Conservation (phyloP, 108 stramenopile species). For the Chaetoceros tenuissimus region DNA sequence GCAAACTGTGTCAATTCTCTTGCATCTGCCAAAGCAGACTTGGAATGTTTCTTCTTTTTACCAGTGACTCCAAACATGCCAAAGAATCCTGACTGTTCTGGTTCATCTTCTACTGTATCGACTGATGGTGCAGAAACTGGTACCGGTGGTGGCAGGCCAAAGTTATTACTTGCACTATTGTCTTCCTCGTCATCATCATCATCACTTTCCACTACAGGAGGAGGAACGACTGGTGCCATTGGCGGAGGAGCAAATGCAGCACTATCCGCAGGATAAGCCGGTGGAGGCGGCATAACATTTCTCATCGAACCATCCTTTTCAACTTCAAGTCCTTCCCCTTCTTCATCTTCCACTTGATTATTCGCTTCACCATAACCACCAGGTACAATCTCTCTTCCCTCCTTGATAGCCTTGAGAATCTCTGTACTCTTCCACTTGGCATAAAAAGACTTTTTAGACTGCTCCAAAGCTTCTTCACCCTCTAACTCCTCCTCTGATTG, state of each 20-base stretch:
- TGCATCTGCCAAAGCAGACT: constrained; percentile 64
- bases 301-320: not conserved
- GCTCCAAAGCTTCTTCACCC: constrained; percentile 26
- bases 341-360: constrained; percentile 12
- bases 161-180: too few relatives aligned
- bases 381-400: constrained; percentile 67
- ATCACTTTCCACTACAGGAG: constrained; percentile 1
- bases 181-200: constrained; percentile 18
- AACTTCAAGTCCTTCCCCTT: constrained; percentile 7
- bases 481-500: constrained; percentile 29
- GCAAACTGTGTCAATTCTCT: constrained; percentile 77
- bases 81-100: not conserved
- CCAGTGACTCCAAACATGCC: constrained; percentile 12
- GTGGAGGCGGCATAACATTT: not conserved
- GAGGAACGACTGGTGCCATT: constrained; percentile 3
- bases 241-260: too few relatives aligned
- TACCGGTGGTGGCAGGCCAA: constrained; percentile 13
- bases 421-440: constrained; percentile 93
- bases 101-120: constrained; percentile 5
- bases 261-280: too few relatives aligned
- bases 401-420: constrained; percentile 88
- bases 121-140: constrained; percentile 17
- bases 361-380: constrained; percentile 59
- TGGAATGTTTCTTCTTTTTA: constrained; percentile 28
- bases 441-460: constrained; percentile 55